Base-by-base conservation (phyloP, 2,329 filamentous ascomycete genomes). In the Cytospora leucostoma region DNA sequence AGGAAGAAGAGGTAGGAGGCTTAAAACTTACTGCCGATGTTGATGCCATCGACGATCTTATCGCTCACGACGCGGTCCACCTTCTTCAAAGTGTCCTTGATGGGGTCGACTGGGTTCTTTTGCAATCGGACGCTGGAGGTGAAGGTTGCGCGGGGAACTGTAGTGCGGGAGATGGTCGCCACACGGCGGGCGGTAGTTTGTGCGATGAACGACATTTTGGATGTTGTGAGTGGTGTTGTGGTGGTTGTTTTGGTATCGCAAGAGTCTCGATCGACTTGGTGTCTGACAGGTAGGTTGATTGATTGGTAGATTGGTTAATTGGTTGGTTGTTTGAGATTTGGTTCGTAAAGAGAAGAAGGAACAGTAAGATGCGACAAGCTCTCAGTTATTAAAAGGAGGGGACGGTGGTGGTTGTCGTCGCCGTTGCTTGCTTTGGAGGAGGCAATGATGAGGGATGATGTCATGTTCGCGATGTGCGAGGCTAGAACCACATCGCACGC, bases 1-100 rank as follows among this genome's bases (percentile, higher is more conserved):
- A 47, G 35, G 17, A 44, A 17, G n/a, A 44, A 17, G 38, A 40
- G 15, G 17, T 17, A 19, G 40, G 13, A n/a, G 3, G 17, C 17
- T 19, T 5, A 17, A 12, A 44, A 78, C 82, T 64, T 78, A 88
- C 87, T 74, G 56, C 82, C 81, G 54, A 78, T 76, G 68, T 89
- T 79, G 71, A 89, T 86, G 17, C 84, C 85, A 47, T 85, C 83
- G 34, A 88, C 82, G 19, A 89, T 71, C 71, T 86, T 88, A 71
- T 86, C 82, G 64, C 82, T 82, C 50, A 89, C 84, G 56, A 77
- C 79, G 35, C 84, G 79, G 75, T 89, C 84, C 7, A 87, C 84
- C 7, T 75, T 76, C 75, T 88, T 86, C 63, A 84, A 74, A 4
- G 80, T 80, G 66, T 88, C 85, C 74, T 88, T 89, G 69, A 83